These are phyloP conservation scores for Kwoniella shivajii DNA, from an alignment of 1,284 basidiomycete genomes.

Conservation along the genomic window DNA sequence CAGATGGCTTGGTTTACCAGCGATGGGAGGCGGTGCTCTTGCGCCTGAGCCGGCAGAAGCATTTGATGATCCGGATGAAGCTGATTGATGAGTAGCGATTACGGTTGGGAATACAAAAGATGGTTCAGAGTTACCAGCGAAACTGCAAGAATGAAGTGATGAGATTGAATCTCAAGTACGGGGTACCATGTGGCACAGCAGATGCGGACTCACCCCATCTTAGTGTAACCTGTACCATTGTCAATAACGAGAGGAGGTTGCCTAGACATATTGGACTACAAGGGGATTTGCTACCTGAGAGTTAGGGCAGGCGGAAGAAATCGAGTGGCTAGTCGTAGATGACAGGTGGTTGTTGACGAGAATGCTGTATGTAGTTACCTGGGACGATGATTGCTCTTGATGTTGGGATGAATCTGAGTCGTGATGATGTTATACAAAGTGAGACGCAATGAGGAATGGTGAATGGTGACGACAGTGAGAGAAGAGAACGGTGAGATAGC, in stretches of 20 bases:
- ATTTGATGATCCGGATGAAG: slow-evolving; percentile 59
- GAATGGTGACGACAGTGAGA: background rate
- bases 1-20: slow-evolving; percentile 84
- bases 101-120: slow-evolving; percentile 98
- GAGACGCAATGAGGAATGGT: background rate
- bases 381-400: no score
- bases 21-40: slow-evolving; percentile 56
- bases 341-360: no score
- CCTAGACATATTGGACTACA: slow-evolving; percentile 65
- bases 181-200: no score
- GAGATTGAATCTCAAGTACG: background rate
- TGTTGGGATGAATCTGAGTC: no score
- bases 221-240: slow-evolving; percentile 97
- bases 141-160: slow-evolving; percentile 59
- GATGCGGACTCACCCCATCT: no score
- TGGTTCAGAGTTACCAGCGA: slow-evolving; percentile 98
- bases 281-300: no score
- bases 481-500: no score
- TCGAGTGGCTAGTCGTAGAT: no score
- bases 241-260: slow-evolving; percentile 92
- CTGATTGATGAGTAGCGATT: slow-evolving; percentile 73
- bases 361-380: no score
- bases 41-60: slow-evolving; percentile 41
- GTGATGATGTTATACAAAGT: no score
- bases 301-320: no score